These are phyloP conservation scores for Aspergillus japonicus DNA, from an alignment of 2,329 filamentous ascomycete genomes.

Conservation along the genomic window DNA sequence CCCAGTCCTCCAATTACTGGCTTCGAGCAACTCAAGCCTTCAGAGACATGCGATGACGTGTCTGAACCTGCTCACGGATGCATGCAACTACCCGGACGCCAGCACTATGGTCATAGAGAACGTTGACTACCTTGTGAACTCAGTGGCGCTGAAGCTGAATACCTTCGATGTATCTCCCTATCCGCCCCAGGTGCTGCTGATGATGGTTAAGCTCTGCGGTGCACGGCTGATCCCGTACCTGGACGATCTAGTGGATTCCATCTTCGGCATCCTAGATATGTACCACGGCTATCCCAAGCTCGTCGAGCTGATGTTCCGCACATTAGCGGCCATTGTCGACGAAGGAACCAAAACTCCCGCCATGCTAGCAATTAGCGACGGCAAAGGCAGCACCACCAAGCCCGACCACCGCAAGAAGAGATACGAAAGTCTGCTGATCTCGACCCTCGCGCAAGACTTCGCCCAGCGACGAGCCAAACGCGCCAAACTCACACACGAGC, in stretches of 20 bases:
- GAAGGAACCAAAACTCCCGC: conserved; percentile 66
- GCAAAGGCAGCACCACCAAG: conserved; percentile 21
- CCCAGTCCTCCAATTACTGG: conserved; percentile 83
- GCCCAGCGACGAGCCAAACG: conserved; percentile 34
- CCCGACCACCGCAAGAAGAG: conserved; percentile 30
- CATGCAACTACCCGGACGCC: conserved; percentile 72
- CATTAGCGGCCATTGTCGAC: conserved; percentile 77
- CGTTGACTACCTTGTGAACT: conserved; percentile 94
- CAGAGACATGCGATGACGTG: conserved; percentile 80
- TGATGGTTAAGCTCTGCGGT: conserved; percentile 91
- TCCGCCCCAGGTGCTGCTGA: conserved; percentile 82
- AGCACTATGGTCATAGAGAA: conserved; percentile 83
- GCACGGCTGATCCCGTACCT: conserved; percentile 79
- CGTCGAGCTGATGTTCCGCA: conserved; percentile 80
- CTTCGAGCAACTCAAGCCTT: conserved; percentile 65
- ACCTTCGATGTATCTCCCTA: conserved; percentile 90
- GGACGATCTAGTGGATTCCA: conserved; percentile 85
- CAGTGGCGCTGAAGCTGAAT: conserved; percentile 83
- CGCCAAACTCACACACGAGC: conserved; percentile 21
- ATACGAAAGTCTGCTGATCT: conserved; percentile 31
- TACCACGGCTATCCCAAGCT: conserved; percentile 90
- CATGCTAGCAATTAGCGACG: conserved; percentile 46
- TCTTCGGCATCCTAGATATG: conserved; percentile 89
- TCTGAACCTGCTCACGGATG: conserved; percentile 72
- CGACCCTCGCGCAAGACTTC: conserved; percentile 36